Percentiles rank a stretch among this genome's conserved stretches.
These are phyloP conservation scores for Astragalus membranaceus DNA, from an alignment of 306 rosid genomes.

Conservation along the genomic window DNA sequence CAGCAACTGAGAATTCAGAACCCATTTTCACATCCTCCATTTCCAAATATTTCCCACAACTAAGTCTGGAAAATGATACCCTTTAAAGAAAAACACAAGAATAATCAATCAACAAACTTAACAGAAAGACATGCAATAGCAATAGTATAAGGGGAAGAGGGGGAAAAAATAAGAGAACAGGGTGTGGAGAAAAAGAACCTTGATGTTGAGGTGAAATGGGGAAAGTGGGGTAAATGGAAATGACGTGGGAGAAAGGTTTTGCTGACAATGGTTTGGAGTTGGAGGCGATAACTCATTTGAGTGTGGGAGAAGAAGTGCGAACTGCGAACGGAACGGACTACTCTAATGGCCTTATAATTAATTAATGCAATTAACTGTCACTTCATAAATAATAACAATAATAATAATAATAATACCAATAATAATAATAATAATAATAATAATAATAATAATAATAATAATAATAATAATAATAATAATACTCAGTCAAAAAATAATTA, in stretches of 20 bases:
- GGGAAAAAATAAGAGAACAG: neutral
- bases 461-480: no score
- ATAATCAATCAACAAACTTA: neutral
- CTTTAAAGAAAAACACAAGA: conserved; percentile 10
- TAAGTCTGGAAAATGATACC: conserved; percentile 24
- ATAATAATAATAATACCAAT: no score
- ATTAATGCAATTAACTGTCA: no score
- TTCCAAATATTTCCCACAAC: conserved; percentile 18
- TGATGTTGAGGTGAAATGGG: neutral
- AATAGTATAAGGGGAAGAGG: neutral
- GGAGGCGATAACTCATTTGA: conserved; percentile 33
- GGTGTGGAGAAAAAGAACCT: conserved; percentile 19
- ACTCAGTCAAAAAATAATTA: no score
- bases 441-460: no score
- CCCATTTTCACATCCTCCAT: conserved; percentile 33
- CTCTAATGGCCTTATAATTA: no score
- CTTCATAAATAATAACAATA: no score
- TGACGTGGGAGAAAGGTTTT: neutral
- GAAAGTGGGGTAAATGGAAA: neutral
- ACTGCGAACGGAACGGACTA: no score
- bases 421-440: no score
- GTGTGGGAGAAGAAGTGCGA: neutral
- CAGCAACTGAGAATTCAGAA: conserved; percentile 30
- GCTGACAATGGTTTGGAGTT: conserved; percentile 21
- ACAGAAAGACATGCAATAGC: neutral